These are phyloP conservation scores for Tetrahymena elliotti DNA, from an alignment of 73 alveolate species.

Conservation along the genomic window DNA sequence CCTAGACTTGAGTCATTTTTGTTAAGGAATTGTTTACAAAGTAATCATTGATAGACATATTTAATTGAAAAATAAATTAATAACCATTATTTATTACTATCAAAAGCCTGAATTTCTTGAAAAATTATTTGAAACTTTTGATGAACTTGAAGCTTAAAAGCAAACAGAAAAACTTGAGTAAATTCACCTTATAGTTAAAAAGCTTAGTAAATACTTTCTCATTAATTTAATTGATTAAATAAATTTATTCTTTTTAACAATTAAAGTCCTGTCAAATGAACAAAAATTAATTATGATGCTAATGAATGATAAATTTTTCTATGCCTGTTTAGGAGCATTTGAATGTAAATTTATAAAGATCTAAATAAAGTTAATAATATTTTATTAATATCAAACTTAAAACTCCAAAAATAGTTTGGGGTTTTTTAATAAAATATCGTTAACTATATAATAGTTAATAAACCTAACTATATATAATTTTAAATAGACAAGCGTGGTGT, in stretches of 20 bases:
- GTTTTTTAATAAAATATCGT: not conserved
- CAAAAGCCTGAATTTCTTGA: not conserved
- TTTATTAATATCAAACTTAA: not conserved
- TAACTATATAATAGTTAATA: not conserved
- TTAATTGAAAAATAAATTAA: too few relatives aligned
- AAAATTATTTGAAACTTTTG: not conserved
- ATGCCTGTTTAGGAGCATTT: not conserved
- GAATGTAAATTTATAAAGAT: not conserved
- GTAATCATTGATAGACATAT: not conserved
- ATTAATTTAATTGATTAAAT: too few relatives aligned
- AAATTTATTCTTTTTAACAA: not conserved
- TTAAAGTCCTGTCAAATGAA: not conserved
- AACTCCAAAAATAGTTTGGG: not conserved
- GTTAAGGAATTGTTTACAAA: not conserved
- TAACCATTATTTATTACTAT: not conserved
- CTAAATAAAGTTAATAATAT: not conserved
- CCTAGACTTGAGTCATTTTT: not conserved
- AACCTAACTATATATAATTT: not conserved
- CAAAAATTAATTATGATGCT: not conserved
- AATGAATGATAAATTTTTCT: not conserved
- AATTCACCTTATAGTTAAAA: not conserved
- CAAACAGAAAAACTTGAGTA: not conserved
- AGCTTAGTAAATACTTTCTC: not conserved
- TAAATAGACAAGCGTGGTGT: not conserved
- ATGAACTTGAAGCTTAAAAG: not conserved